phyloP scores from a whole-genome alignment of 768 basidiomycete genomes.

The Leccinum obscurum region DNA sequence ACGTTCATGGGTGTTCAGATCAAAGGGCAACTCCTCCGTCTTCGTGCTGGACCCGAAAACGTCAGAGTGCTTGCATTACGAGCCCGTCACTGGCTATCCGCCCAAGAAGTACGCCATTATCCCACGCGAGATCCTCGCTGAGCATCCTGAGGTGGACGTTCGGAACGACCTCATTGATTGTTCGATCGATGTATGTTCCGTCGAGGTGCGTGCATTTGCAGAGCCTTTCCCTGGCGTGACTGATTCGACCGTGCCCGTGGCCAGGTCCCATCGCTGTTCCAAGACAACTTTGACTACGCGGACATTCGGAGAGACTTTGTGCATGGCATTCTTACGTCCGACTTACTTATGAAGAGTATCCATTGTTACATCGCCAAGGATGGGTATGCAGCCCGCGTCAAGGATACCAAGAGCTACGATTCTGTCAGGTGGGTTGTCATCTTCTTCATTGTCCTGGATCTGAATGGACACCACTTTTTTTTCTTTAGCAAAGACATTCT shows the following conservation, averaged over 20 bases:
- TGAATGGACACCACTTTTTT: not conserved
- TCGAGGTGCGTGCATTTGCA: constrained; percentile 60
- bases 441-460: not conserved
- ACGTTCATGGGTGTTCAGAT: constrained; percentile 40
- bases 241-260: constrained; percentile 3
- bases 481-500: constrained; percentile 82
- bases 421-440: constrained; percentile 68
- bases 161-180: constrained; percentile 88
- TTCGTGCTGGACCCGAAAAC: constrained; percentile 78
- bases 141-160: constrained; percentile 80
- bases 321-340: constrained; percentile 90
- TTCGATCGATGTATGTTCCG: constrained; percentile 90
- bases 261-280: constrained; percentile 93
- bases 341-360: constrained; percentile 92
- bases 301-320: constrained; percentile 93
- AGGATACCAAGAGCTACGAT: constrained; percentile 90
- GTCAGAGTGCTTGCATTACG: constrained; percentile 83
- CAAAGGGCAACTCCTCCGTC: constrained; percentile 70
- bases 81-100: constrained; percentile 72
- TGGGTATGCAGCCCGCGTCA: constrained; percentile 90
- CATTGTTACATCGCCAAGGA: constrained; percentile 86
- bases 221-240: not conserved
- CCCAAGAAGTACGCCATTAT: constrained; percentile 58
- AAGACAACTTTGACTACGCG: constrained; percentile 97
- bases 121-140: constrained; percentile 73